These are phyloP conservation scores for Periconia macrospinosa DNA, from an alignment of 2,329 filamentous ascomycete species.

Conservation along the genomic window DNA sequence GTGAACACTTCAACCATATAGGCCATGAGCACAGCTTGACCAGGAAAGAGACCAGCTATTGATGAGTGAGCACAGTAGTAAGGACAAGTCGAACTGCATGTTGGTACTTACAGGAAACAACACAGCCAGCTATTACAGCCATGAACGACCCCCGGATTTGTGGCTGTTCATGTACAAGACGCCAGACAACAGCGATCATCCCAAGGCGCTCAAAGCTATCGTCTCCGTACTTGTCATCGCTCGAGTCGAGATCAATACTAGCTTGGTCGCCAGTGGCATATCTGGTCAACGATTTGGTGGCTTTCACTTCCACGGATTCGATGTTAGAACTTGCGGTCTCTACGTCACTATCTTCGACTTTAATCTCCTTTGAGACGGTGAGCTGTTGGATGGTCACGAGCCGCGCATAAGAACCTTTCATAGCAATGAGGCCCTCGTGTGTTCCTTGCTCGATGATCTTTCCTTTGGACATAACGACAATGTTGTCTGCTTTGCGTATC, in stretches of 20 bases:
- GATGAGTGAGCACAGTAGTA: background rate
- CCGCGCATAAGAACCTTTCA: conserved; percentile 44
- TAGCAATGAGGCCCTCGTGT: conserved; percentile 58
- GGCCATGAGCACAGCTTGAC: conserved; percentile 19
- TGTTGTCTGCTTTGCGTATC: conserved; percentile 74
- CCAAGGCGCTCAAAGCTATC: conserved; percentile 5
- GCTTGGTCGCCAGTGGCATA: conserved; percentile 1
- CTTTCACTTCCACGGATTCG: background rate
- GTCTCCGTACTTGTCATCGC: conserved; percentile 1
- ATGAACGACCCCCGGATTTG: conserved; percentile 8
- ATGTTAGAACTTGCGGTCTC: background rate
- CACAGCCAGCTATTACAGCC: conserved; percentile 4
- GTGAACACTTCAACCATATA: conserved; percentile 19
- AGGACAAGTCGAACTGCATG: no score
- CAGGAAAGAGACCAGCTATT: conserved; percentile 8
- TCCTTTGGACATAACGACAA: conserved; percentile 1
- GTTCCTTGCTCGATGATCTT: conserved; percentile 2
- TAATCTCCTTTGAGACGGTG: background rate
- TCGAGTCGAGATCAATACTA: background rate
- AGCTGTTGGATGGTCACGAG: conserved; percentile 15
- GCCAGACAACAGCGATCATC: conserved; percentile 7
- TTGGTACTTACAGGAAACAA: background rate
- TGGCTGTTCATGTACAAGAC: conserved; percentile 3
- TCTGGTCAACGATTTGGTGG: background rate
- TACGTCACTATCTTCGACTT: background rate